Conservation (phyloP, 2,329 filamentous ascomycete genomes). For the Pyrenophora graminea region DNA sequence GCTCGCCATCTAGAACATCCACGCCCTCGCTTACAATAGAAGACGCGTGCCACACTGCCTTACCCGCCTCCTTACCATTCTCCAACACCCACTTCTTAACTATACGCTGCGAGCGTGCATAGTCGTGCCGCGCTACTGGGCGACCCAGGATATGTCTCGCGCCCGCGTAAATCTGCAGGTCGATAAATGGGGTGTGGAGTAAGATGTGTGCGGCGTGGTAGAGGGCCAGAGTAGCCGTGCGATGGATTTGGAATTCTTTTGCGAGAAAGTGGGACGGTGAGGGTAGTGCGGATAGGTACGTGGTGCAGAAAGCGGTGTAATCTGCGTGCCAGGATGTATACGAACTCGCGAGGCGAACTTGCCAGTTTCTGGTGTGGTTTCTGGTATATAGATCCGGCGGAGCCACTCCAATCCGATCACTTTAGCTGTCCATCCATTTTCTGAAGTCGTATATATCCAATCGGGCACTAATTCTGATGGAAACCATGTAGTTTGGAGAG, state of each 20-base stretch:
- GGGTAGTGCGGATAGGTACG: slow-evolving; percentile 32
- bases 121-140: slow-evolving; percentile 56
- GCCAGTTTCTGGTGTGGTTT: slow-evolving; percentile 55
- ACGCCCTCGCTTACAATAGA: slow-evolving; percentile 56
- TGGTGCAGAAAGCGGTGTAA: slow-evolving; percentile 58
- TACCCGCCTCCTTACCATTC: slow-evolving; percentile 43
- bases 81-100: slow-evolving; percentile 57
- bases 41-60: slow-evolving; percentile 60
- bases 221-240: slow-evolving; percentile 57
- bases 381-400: too few species aligned
- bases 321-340: slow-evolving; percentile 64
- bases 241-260: slow-evolving; percentile 53
- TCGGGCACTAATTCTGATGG: too few species aligned
- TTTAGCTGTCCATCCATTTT: too few species aligned
- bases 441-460: too few species aligned
- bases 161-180: slow-evolving; percentile 66
- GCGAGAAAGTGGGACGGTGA: slow-evolving; percentile 37
- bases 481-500: too few species aligned
- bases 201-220: slow-evolving; percentile 64
- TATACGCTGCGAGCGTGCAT: slow-evolving; percentile 54
- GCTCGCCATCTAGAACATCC: too few species aligned
- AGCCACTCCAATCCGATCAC: too few species aligned
- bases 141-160: slow-evolving; percentile 63
- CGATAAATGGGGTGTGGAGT: slow-evolving; percentile 62
- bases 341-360: slow-evolving; percentile 55